Base-by-base conservation (phyloP, 331 rosid genomes). In the Spiraea crenata region DNA sequence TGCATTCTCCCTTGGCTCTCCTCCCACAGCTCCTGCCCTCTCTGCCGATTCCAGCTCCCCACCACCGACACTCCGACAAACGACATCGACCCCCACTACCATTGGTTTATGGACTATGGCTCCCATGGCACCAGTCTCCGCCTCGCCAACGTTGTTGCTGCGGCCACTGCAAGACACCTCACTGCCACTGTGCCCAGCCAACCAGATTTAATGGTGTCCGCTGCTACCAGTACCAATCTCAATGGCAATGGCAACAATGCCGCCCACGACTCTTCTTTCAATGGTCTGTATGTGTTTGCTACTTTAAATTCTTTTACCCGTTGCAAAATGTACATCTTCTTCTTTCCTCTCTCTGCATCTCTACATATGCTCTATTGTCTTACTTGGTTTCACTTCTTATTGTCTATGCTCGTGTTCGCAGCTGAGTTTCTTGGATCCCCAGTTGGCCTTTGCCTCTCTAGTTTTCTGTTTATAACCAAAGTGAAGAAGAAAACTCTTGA, bases 1-100 rank as follows among this genome's bases (percentile, higher is more conserved):
- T 83, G 84, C 70, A 83, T 83, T 73, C 87, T 83, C 14, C 87
- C 84, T 4, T 83, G 87, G 87, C 84, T 83, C 51, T 78, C 76
- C 16, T 69, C 68, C 57, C 84, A 71, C 49, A 77, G 71, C 59
- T 76, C 84, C 5, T 83, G 87, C 79, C 87, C 87, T 0, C 74
- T 83, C 63, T 82, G 86, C 58, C 83, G 86, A 1, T 79, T 68
- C 61, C 83, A 80, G 67, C 81, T 83, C 15, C 87, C 84, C 10
- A 54, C 84, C 10, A 54, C 75, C 17, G 77, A 76, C 37, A 57
- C 69, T 42, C 59, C 31, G 31, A 2, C 31, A 25, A 10, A 38
- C 25, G 19, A 14, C 46, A 25, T 35, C 65, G 65, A 59, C 46
- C 45, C 37, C 40, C 41, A 34, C 9, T 19, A 20, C 62, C 45